These are phyloP conservation scores for Plasmodium gallinaceum DNA, from an alignment of 169 alveolate species.

Conservation along the genomic window DNA sequence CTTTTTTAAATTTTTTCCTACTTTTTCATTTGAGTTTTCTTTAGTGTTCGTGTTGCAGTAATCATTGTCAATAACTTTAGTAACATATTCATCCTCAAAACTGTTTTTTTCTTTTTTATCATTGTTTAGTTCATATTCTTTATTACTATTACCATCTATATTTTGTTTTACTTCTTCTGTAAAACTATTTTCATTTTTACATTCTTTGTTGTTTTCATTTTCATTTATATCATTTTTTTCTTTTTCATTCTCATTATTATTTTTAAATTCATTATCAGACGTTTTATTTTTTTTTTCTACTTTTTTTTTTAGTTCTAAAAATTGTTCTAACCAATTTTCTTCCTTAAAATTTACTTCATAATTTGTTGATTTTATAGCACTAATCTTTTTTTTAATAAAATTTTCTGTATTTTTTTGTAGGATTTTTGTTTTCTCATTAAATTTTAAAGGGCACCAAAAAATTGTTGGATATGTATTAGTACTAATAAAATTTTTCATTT, in stretches of 20 bases:
- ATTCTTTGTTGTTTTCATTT: background rate
- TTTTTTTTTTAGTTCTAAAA: conserved; percentile 24
- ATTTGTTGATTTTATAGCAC: conserved; percentile 75
- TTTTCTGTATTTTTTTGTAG: conserved; percentile 78
- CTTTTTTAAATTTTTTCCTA: conserved; percentile 13
- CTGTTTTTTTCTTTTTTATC: background rate
- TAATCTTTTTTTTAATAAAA: conserved; percentile 81
- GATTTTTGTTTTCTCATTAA: conserved; percentile 76
- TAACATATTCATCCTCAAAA: background rate
- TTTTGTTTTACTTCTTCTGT: background rate
- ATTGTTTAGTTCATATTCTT: conserved; percentile 1
- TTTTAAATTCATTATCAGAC: background rate
- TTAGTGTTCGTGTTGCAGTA: background rate
- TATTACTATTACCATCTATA: background rate
- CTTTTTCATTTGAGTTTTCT: conserved; percentile 1
- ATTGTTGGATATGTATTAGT: conserved; percentile 84
- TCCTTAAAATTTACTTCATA: conserved; percentile 72
- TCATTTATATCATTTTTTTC: background rate
- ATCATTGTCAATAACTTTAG: background rate
- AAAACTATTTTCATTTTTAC: background rate
- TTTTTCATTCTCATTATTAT: background rate
- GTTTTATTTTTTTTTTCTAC: conserved; percentile 17
- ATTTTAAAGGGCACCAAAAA: conserved; percentile 85
- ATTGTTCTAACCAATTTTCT: conserved; percentile 46
- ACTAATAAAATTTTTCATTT: conserved; percentile 84